Conservation (phyloP, 108 stramenopile species). For the Cylindrotheca fusiformis region DNA sequence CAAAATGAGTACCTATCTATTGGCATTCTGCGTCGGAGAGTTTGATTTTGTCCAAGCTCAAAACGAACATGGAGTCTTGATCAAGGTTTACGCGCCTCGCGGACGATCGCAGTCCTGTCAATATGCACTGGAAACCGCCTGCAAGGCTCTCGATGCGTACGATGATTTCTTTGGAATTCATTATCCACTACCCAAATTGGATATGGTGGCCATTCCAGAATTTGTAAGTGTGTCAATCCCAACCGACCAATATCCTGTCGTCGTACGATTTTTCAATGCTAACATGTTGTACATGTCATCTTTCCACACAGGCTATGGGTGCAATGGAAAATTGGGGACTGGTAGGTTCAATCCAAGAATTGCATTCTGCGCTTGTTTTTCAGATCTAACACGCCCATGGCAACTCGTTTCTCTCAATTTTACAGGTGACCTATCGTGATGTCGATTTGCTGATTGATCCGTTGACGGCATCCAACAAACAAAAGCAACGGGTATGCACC, state of each 20-base stretch:
- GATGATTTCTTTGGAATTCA: constrained; percentile 80
- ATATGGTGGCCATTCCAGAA: constrained; percentile 95
- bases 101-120: constrained; percentile 78
- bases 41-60: constrained; percentile 80
- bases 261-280: not conserved
- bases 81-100: constrained; percentile 91
- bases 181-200: constrained; percentile 96
- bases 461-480: constrained; percentile 59
- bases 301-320: constrained; percentile 73
- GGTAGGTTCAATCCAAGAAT: constrained; percentile 1
- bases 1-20: constrained; percentile 92
- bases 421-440: constrained; percentile 76
- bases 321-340: constrained; percentile 98
- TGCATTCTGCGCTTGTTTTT: not conserved
- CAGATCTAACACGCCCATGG: not conserved
- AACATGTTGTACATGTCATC: constrained; percentile 6
- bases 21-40: constrained; percentile 92
- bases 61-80: constrained; percentile 76
- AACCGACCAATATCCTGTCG: no score
- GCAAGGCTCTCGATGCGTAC: constrained; percentile 79
- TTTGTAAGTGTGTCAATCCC: constrained; percentile 37
- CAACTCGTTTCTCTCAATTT: constrained; percentile 3
- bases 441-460: constrained; percentile 92
- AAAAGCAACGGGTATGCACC: constrained; percentile 89
- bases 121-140: constrained; percentile 88